Percentiles rank a stretch among this genome's conserved stretches.
Evolutionary conservation across 2,329 filamentous ascomycete genomes (phyloP).

Genomic region (Ambrosiella xylebori): DNA sequence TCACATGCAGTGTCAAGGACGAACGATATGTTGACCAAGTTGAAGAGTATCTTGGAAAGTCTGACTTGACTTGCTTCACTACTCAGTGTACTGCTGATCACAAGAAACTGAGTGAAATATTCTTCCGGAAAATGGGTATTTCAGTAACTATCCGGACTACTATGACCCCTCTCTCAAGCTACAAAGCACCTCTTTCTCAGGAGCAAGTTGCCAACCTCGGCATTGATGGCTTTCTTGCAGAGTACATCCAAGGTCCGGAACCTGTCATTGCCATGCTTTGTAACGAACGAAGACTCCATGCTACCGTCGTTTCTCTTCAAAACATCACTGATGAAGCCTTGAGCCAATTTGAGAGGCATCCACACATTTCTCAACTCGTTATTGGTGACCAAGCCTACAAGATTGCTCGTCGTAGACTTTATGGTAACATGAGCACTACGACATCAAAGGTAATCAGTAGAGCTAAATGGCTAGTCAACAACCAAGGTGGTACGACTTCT

Average conservation of each 20-base stretch:
- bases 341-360: slow-evolving; percentile 39
- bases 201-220: slow-evolving; percentile 42
- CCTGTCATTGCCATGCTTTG: slow-evolving; percentile 81
- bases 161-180: slow-evolving; percentile 34
- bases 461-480: background rate
- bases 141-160: slow-evolving; percentile 56
- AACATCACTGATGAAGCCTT: slow-evolving; percentile 53
- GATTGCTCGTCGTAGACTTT: slow-evolving; percentile 58
- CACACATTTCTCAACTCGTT: slow-evolving; percentile 51
- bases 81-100: slow-evolving; percentile 62
- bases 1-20: slow-evolving; percentile 66
- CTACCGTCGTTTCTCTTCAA: slow-evolving; percentile 43
- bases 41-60: slow-evolving; percentile 31
- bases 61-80: slow-evolving; percentile 52
- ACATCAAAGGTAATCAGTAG: slow-evolving; percentile 25
- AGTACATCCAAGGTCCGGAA: slow-evolving; percentile 65
- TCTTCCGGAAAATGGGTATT: slow-evolving; percentile 46
- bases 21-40: slow-evolving; percentile 42
- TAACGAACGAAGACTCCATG: slow-evolving; percentile 50
- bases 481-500: slow-evolving; percentile 30
- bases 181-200: slow-evolving; percentile 34
- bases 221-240: slow-evolving; percentile 63
- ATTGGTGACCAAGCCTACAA: slow-evolving; percentile 45
- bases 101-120: slow-evolving; percentile 47
- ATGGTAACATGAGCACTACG: slow-evolving; percentile 56